Conservation (phyloP, 345 rosid genomes). For the Citrus cavaleriei region DNA sequence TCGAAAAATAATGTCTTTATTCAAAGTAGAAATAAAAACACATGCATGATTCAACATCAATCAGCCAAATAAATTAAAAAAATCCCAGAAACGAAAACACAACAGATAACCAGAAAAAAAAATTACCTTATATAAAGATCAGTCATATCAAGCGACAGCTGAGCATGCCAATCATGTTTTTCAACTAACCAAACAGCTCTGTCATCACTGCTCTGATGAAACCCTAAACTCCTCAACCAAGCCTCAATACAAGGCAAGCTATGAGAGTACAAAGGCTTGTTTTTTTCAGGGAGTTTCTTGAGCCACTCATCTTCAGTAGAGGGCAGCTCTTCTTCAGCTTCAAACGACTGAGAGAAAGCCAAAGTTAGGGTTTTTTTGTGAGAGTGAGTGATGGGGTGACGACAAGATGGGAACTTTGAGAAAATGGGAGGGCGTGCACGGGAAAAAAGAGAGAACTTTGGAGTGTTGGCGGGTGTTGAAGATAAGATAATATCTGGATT, state of each 20-base stretch:
- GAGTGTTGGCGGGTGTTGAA: background rate
- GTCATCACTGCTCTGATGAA: slow-evolving; percentile 68
- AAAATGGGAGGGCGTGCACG: slow-evolving; percentile 12
- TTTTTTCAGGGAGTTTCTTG: slow-evolving; percentile 70
- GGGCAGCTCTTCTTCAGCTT: slow-evolving; percentile 51
- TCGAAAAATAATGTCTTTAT: background rate
- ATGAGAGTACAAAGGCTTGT: slow-evolving; percentile 80
- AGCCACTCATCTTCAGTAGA: slow-evolving; percentile 77
- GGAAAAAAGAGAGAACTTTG: slow-evolving; percentile 21
- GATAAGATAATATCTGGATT: slow-evolving; percentile 4
- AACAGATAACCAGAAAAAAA: background rate
- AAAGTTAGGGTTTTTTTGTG: slow-evolving; percentile 18
- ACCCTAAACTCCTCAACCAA: slow-evolving; percentile 76
- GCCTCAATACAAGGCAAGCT: slow-evolving; percentile 93
- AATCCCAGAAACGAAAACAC: background rate
- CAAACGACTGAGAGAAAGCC: slow-evolving; percentile 52
- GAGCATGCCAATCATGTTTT: slow-evolving; percentile 88
- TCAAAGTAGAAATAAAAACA: background rate
- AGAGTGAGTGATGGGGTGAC: slow-evolving; percentile 3
- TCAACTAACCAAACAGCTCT: slow-evolving; percentile 76
- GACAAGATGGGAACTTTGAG: slow-evolving; percentile 11
- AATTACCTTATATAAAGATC: slow-evolving; percentile 77
- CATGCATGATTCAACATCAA: background rate
- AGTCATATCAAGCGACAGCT: slow-evolving; percentile 76
- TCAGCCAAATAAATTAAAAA: background rate